A percentile compares a stretch with the other conserved stretches of the same genome.
Evolutionary conservation across 1,284 basidiomycete species (phyloP).

Genomic region (Naganishia albida): DNA sequence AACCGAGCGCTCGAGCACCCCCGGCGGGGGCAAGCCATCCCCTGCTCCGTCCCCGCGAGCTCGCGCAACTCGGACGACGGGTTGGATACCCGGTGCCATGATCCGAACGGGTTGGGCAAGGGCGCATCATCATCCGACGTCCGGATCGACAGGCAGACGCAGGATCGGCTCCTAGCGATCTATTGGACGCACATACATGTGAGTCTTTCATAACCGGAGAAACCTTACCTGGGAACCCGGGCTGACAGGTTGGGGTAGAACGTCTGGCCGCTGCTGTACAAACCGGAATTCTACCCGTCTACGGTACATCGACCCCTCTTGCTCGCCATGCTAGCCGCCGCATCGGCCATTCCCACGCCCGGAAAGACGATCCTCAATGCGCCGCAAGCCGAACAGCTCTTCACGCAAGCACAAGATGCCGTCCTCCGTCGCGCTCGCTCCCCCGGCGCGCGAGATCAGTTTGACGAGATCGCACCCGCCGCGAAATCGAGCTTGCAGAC

Average conservation of each 20-base stretch:
- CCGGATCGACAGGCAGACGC: slow-evolving; percentile 10
- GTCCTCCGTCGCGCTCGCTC: not conserved
- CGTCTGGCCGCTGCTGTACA: slow-evolving; percentile 53
- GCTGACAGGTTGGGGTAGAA: slow-evolving; percentile 37
- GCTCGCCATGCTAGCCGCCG: slow-evolving; percentile 47
- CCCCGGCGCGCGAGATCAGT: slow-evolving; percentile 7
- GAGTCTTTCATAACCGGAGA: not conserved
- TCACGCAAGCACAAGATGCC: slow-evolving; percentile 40
- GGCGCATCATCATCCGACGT: not conserved
- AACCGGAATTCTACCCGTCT: slow-evolving; percentile 47
- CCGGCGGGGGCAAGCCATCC: not conserved
- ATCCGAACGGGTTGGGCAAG: not conserved
- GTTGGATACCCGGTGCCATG: slow-evolving; percentile 1
- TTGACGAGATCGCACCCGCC: slow-evolving; percentile 15
- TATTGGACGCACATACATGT: slow-evolving; percentile 50
- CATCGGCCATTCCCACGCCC: slow-evolving; percentile 43
- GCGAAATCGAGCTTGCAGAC: slow-evolving; percentile 43
- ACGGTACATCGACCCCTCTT: slow-evolving; percentile 43
- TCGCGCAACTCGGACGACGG: slow-evolving; percentile 17
- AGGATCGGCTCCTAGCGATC: slow-evolving; percentile 44
- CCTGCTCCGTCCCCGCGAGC: slow-evolving; percentile 5
- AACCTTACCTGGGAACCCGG: not conserved
- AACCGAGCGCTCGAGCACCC: too few species aligned
- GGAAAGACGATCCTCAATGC: slow-evolving; percentile 60
- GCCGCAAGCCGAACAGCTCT: slow-evolving; percentile 58